Percentiles rank a stretch among this genome's conserved stretches.
Evolutionary conservation across 495 filamentous ascomycete species (phyloP).

Genomic region (Usnea hakonensis): DNA sequence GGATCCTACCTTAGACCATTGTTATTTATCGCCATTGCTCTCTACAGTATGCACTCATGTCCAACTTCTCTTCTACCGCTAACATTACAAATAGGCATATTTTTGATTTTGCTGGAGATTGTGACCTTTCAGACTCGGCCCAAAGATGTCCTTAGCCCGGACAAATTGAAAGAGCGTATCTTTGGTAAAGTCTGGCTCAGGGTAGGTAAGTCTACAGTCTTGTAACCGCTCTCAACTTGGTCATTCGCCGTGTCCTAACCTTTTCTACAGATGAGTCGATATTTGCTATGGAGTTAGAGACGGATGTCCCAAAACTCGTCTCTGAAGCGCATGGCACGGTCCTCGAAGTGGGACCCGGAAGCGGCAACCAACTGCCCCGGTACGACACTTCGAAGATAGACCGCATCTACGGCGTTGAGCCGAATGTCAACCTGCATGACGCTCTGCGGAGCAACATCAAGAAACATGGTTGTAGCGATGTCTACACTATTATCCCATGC

Average conservation of each 20-base stretch:
- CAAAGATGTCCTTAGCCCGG: conserved; percentile 4
- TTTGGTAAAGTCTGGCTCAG: conserved; percentile 11
- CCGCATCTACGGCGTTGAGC: conserved; percentile 40
- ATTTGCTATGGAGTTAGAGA: conserved; percentile 14
- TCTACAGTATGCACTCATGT: conserved; percentile 6
- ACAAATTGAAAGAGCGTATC: background rate
- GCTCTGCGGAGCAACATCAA: conserved; percentile 39
- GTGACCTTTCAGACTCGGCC: background rate
- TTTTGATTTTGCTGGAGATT: conserved; percentile 14
- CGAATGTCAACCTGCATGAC: conserved; percentile 43
- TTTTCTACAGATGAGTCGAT: conserved; percentile 6
- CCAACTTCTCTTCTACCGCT: background rate
- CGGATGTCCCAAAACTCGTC: conserved; percentile 37
- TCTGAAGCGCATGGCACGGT: conserved; percentile 32
- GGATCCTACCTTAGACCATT: conserved; percentile 7
- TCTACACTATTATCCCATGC: conserved; percentile 57
- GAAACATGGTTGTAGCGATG: conserved; percentile 44
- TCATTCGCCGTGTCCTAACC: background rate
- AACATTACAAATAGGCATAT: background rate
- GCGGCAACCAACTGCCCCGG: conserved; percentile 40
- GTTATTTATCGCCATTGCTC: conserved; percentile 11
- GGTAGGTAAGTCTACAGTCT: conserved; percentile 8
- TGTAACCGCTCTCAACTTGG: background rate
- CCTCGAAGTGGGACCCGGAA: conserved; percentile 44
- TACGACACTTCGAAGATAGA: conserved; percentile 31